phyloP scores from a whole-genome alignment of 768 basidiomycete genomes.

The Suillus bovinus region DNA sequence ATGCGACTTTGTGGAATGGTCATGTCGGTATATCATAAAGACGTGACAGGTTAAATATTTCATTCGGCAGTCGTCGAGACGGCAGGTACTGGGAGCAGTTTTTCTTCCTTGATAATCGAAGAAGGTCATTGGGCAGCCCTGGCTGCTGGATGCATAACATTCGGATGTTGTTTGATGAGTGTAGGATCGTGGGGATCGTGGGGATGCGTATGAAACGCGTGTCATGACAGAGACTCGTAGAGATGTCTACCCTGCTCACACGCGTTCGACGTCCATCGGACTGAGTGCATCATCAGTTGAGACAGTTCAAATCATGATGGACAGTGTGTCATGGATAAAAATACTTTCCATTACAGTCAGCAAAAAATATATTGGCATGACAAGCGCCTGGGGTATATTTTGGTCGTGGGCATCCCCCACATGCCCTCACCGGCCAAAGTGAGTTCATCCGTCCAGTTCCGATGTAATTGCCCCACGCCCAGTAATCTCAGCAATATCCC shows the following conservation, averaged over 20 bases:
- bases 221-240: not conserved
- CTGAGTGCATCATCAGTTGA: not conserved
- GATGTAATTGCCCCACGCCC: not conserved
- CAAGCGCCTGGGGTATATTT: not conserved
- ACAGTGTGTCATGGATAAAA: not conserved
- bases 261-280: not conserved
- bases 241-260: not conserved
- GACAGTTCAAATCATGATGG: not conserved
- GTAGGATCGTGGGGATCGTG: slow-evolving; percentile 3
- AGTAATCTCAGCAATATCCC: not conserved
- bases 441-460: not conserved
- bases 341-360: not conserved
- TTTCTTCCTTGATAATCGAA: not conserved
- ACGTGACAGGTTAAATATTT: not conserved
- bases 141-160: not conserved
- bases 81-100: not conserved
- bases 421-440: not conserved
- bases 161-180: not conserved
- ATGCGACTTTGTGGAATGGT: not conserved
- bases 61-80: not conserved
- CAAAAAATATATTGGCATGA: not conserved
- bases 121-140: not conserved
- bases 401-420: not conserved
- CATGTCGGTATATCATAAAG: not conserved
- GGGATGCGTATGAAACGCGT: not conserved